Percentiles rank a stretch among this genome's conserved stretches.
These are phyloP conservation scores for Saturnispora ahearnii DNA, from an alignment of 805 yeast genomes.

Conservation along the genomic window DNA sequence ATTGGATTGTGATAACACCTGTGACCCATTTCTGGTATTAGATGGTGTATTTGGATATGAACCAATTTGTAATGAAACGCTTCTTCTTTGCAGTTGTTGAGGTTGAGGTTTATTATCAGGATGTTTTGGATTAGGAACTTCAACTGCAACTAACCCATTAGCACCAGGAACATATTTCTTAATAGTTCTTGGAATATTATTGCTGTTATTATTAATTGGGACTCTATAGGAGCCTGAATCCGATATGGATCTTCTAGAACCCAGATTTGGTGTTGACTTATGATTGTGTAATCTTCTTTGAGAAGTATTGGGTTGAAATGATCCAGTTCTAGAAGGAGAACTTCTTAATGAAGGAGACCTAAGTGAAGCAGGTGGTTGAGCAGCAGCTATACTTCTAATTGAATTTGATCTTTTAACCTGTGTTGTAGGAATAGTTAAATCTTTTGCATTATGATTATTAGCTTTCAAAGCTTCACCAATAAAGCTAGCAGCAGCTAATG, in stretches of 20 bases:
- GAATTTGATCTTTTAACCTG: slow-evolving; percentile 22
- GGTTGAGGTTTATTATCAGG: slow-evolving; percentile 5
- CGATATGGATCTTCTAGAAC: slow-evolving; percentile 13
- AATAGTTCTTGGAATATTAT: slow-evolving; percentile 35
- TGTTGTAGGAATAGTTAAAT: slow-evolving; percentile 26
- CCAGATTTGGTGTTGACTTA: slow-evolving; percentile 10
- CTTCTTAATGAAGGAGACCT: slow-evolving; percentile 7
- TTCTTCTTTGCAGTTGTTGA: background rate
- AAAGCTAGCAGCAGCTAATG: slow-evolving; percentile 56
- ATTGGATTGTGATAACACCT: background rate
- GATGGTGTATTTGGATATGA: no score
- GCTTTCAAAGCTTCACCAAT: slow-evolving; percentile 41
- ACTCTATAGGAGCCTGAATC: slow-evolving; percentile 6
- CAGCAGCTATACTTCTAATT: slow-evolving; percentile 13
- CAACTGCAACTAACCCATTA: slow-evolving; percentile 58
- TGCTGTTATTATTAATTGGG: background rate
- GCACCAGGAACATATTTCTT: slow-evolving; percentile 70
- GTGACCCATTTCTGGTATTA: background rate
- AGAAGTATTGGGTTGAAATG: slow-evolving; percentile 9
- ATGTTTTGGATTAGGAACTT: slow-evolving; percentile 43
- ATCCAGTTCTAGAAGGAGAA: slow-evolving; percentile 14
- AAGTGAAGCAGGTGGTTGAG: slow-evolving; percentile 12
- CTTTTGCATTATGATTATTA: slow-evolving; percentile 23
- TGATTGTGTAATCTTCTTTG: slow-evolving; percentile 9
- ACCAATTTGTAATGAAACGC: background rate